Evolutionary conservation across 352 stramenopile species (phyloP).

Genomic region (Peronosclerospora sorghi): DNA sequence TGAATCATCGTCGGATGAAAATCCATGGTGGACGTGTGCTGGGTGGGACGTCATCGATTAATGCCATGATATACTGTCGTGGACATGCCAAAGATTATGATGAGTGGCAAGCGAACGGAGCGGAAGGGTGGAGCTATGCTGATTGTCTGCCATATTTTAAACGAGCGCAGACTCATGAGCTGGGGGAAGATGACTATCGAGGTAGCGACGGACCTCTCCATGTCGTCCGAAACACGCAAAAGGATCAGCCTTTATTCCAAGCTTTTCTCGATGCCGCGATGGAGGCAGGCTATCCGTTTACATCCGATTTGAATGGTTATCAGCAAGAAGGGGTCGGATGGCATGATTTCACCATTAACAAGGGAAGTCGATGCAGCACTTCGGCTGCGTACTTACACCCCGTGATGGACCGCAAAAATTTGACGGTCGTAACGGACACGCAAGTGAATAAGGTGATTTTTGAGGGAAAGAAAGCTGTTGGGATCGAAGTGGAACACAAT

Average conservation of each 20-base stretch:
- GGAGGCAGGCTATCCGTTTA: slow-evolving; percentile 41
- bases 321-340: slow-evolving; percentile 77
- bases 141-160: slow-evolving; percentile 79
- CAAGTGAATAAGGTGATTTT: slow-evolving; percentile 72
- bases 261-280: slow-evolving; percentile 58
- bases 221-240: slow-evolving; percentile 42
- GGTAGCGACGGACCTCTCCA: slow-evolving; percentile 55
- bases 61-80: slow-evolving; percentile 82
- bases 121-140: slow-evolving; percentile 64
- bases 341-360: slow-evolving; percentile 75
- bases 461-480: slow-evolving; percentile 49
- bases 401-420: slow-evolving; percentile 38
- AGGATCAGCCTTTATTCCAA: slow-evolving; percentile 66
- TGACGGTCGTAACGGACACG: slow-evolving; percentile 63
- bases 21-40: slow-evolving; percentile 74
- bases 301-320: slow-evolving; percentile 74
- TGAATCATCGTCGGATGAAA: slow-evolving; percentile 56
- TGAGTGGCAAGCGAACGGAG: slow-evolving; percentile 52
- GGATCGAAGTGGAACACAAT: slow-evolving; percentile 49
- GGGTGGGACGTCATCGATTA: slow-evolving; percentile 75
- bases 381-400: slow-evolving; percentile 54
- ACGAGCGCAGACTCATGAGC: slow-evolving; percentile 54
- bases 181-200: slow-evolving; percentile 55
- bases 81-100: slow-evolving; percentile 73
- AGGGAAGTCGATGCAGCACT: slow-evolving; percentile 55